A percentile compares a stretch with the other conserved stretches of the same genome.
Conservation (phyloP, 2,329 filamentous ascomycete species). For the Intubia oerlemansii region DNA sequence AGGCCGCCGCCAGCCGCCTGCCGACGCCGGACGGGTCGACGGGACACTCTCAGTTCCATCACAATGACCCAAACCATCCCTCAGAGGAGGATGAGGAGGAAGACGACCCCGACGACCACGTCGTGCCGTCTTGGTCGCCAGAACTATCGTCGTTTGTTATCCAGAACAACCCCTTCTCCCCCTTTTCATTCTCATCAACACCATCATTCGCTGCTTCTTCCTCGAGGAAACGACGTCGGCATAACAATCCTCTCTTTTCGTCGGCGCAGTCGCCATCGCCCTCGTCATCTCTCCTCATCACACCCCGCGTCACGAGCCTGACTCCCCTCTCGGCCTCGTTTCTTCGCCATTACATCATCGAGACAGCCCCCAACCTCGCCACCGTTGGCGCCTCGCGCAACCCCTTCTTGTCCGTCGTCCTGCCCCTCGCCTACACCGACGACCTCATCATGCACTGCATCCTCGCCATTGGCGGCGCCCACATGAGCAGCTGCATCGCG, state of each 20-base stretch:
- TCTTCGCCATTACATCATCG: constrained; percentile 7
- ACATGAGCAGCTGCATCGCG: constrained; percentile 4
- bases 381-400: constrained; percentile 5
- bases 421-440: constrained; percentile 9
- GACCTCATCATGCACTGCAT: constrained; percentile 10
- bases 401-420: constrained; percentile 6
- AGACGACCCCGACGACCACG: background rate
- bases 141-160: constrained; percentile 1
- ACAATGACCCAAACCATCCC: no score
- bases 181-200: no score
- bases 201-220: no score
- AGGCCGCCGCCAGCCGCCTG: background rate
- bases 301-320: constrained; percentile 4
- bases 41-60: no score
- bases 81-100: background rate
- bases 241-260: background rate
- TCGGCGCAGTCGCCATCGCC: no score
- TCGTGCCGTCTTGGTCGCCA: constrained; percentile 3
- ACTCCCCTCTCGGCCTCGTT: constrained; percentile 7
- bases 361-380: constrained; percentile 4
- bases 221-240: no score
- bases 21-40: no score
- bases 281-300: background rate
- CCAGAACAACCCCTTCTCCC: no score
- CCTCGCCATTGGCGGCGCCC: constrained; percentile 7